Conservation (phyloP, 2,329 filamentous ascomycete species). For the Fusarium avenaceum region DNA sequence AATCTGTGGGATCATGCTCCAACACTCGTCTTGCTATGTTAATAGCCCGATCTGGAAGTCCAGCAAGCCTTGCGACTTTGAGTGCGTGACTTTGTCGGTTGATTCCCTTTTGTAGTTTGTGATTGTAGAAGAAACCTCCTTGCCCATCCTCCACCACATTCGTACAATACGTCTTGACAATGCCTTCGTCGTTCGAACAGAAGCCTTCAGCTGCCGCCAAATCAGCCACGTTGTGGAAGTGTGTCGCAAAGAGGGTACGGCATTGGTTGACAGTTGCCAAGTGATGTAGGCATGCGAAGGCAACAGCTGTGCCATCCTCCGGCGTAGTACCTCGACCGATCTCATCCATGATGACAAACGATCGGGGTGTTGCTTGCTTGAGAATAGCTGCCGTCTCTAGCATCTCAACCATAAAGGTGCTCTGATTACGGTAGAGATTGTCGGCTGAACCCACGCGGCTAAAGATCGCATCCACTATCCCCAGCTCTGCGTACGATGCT, state of each 20-base stretch:
- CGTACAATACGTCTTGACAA: constrained; percentile 85
- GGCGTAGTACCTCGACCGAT: constrained; percentile 95
- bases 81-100: constrained; percentile 91
- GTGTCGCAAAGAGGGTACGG: constrained; percentile 90
- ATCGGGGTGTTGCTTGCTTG: constrained; percentile 82
- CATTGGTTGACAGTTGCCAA: constrained; percentile 82
- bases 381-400: constrained; percentile 94
- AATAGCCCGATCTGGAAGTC: constrained; percentile 80
- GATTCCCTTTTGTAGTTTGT: constrained; percentile 83
- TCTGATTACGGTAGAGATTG: constrained; percentile 93
- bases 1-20: constrained; percentile 22
- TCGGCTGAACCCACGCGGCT: constrained; percentile 94
- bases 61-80: constrained; percentile 92
- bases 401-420: constrained; percentile 99
- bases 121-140: constrained; percentile 86
- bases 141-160: constrained; percentile 82
- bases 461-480: constrained; percentile 96
- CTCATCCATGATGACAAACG: constrained; percentile 98
- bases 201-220: constrained; percentile 71
- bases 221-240: constrained; percentile 89
- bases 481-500: constrained; percentile 85
- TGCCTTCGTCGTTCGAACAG: constrained; percentile 52
- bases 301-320: constrained; percentile 89
- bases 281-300: constrained; percentile 89
- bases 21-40: constrained; percentile 74